Conservation (phyloP, 345 rosid species). For the Salix arbutifolia region DNA sequence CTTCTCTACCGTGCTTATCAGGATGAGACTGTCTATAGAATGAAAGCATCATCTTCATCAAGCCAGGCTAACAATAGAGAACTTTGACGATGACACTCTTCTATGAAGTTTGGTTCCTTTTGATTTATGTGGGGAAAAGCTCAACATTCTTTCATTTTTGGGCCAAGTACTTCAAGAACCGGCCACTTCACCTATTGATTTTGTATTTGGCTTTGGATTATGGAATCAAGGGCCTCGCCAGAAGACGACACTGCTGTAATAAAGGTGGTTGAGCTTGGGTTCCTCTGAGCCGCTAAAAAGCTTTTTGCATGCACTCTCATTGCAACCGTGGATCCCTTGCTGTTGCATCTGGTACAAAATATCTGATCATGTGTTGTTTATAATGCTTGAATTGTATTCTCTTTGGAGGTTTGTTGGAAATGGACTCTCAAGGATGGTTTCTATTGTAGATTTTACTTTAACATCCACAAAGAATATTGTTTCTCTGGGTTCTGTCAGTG, state of each 20-base stretch:
- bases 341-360: slow-evolving; percentile 17
- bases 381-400: slow-evolving; percentile 16
- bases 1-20: slow-evolving; percentile 42
- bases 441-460: slow-evolving; percentile 1
- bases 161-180: slow-evolving; percentile 14
- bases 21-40: slow-evolving; percentile 43
- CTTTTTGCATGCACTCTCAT: slow-evolving; percentile 4
- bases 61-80: slow-evolving; percentile 38
- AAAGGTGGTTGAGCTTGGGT: neutral
- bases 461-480: neutral
- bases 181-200: slow-evolving; percentile 14
- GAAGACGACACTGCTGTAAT: slow-evolving; percentile 15
- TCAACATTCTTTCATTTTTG: slow-evolving; percentile 47
- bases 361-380: slow-evolving; percentile 8
- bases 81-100: slow-evolving; percentile 23
- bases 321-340: neutral
- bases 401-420: slow-evolving; percentile 6
- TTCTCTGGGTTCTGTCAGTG: neutral
- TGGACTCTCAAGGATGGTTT: slow-evolving; percentile 17
- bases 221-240: slow-evolving; percentile 9
- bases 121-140: slow-evolving; percentile 3
- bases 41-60: slow-evolving; percentile 48
- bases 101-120: slow-evolving; percentile 12
- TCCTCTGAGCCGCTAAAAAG: neutral
- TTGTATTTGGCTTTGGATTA: slow-evolving; percentile 9